Evolutionary conservation across 768 basidiomycete genomes (phyloP).

Genomic region (Lactarius sanguifluus): DNA sequence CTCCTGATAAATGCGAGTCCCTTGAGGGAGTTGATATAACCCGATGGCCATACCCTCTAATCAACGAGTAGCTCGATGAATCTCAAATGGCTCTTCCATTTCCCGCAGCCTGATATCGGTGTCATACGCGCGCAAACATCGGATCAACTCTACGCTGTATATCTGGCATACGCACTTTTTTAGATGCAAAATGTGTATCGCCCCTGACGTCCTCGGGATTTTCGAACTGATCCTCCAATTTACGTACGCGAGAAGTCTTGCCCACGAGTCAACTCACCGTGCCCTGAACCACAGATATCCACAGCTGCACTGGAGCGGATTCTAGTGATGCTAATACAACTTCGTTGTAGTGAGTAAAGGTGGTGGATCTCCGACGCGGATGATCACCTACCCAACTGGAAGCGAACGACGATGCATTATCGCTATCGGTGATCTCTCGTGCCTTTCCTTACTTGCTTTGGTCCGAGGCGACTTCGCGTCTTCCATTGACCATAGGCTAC

Average conservation of each 20-base stretch:
- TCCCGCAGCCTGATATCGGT: background rate
- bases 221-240: background rate
- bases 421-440: background rate
- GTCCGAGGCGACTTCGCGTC: background rate
- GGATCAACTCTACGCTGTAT: background rate
- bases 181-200: background rate
- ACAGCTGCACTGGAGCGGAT: background rate
- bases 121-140: background rate
- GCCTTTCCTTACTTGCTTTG: conserved; percentile 1
- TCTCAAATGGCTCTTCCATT: background rate
- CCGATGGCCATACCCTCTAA: background rate
- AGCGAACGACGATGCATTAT: background rate
- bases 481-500: conserved; percentile 1
- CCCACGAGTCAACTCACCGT: background rate
- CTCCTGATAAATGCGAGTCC: background rate
- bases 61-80: background rate
- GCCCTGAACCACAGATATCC: background rate
- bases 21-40: background rate
- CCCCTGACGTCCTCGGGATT: background rate
- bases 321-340: background rate
- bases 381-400: background rate
- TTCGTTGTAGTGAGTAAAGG: background rate
- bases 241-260: background rate
- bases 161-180: conserved; percentile 1
- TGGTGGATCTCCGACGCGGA: background rate